phyloP scores from a whole-genome alignment of 495 filamentous ascomycete species.

The Penicillium bialowiezense region DNA sequence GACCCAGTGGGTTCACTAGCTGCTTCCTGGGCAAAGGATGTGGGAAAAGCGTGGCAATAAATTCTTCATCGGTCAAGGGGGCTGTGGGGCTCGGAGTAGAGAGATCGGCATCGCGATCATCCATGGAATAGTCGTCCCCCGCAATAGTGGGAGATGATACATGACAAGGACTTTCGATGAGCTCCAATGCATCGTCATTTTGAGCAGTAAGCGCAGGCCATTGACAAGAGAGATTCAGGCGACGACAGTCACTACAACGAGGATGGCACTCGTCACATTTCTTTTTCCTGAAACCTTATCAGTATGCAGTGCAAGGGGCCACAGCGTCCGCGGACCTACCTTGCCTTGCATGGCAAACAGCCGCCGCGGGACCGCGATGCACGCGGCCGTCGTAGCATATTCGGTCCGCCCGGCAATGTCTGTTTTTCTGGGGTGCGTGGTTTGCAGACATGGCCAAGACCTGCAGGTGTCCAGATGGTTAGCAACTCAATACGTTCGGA shows the following conservation, averaged over 20 bases:
- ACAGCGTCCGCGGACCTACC: conserved; percentile 12
- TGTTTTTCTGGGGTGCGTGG: conserved; percentile 17
- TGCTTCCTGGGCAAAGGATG: conserved; percentile 9
- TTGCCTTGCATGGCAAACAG: conserved; percentile 29
- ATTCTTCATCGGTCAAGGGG: conserved; percentile 18
- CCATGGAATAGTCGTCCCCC: conserved; percentile 7
- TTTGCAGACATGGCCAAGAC: conserved; percentile 28
- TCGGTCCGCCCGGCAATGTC: background rate
- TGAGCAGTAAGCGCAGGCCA: conserved; percentile 10
- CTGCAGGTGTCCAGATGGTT: conserved; percentile 8
- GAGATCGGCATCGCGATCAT: conserved; percentile 14
- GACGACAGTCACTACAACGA: conserved; percentile 27
- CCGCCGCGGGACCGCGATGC: conserved; percentile 28
- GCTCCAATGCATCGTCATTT: no score
- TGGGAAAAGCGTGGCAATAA: conserved; percentile 23
- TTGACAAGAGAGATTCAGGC: conserved; percentile 23
- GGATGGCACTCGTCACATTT: conserved; percentile 27
- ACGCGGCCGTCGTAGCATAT: conserved; percentile 15
- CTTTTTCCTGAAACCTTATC: conserved; percentile 20
- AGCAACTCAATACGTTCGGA: background rate
- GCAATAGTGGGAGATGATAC: no score
- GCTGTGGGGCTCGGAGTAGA: background rate
- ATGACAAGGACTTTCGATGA: no score
- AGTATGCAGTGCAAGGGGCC: background rate
- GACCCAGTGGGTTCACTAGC: background rate